Percentiles rank a stretch among this genome's conserved stretches.
Conservation (phyloP, 352 stramenopile species). For the Globisporangium spinosum region DNA sequence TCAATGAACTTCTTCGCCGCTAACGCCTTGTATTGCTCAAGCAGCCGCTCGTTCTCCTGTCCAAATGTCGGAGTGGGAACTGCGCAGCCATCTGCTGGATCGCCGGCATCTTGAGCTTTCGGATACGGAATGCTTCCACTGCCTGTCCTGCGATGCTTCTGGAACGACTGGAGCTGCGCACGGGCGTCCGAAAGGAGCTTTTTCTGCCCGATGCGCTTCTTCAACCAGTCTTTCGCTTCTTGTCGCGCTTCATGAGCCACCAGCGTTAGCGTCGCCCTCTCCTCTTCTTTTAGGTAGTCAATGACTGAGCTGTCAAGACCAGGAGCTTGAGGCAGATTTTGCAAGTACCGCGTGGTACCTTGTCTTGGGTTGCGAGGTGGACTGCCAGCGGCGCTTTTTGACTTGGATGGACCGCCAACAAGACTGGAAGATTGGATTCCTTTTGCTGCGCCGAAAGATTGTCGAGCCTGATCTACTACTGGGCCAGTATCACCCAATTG, state of each 20-base stretch:
- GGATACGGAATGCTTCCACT: constrained; percentile 33
- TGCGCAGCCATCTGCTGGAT: neutral
- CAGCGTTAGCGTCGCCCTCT: constrained; percentile 57
- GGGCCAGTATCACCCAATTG: neutral
- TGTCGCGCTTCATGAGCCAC: constrained; percentile 62
- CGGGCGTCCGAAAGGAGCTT: constrained; percentile 69
- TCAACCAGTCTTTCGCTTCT: constrained; percentile 67
- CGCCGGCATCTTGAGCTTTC: neutral
- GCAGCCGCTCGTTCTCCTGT: constrained; percentile 32
- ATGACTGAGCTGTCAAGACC: constrained; percentile 30
- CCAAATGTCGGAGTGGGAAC: constrained; percentile 4
- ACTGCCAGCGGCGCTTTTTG: constrained; percentile 7
- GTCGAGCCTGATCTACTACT: neutral
- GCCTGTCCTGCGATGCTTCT: constrained; percentile 39
- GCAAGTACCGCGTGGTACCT: constrained; percentile 12
- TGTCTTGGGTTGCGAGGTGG: constrained; percentile 8
- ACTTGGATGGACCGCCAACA: neutral
- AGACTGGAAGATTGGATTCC: neutral
- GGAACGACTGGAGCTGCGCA: constrained; percentile 42
- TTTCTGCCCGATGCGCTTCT: constrained; percentile 72
- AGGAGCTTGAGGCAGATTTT: constrained; percentile 26
- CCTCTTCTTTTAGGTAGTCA: constrained; percentile 51
- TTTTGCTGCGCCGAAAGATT: neutral
- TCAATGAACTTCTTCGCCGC: constrained; percentile 69
- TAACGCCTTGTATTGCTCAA: constrained; percentile 47